Conservation (phyloP, 352 stramenopile genomes). For the Globisporangium irregulare region DNA sequence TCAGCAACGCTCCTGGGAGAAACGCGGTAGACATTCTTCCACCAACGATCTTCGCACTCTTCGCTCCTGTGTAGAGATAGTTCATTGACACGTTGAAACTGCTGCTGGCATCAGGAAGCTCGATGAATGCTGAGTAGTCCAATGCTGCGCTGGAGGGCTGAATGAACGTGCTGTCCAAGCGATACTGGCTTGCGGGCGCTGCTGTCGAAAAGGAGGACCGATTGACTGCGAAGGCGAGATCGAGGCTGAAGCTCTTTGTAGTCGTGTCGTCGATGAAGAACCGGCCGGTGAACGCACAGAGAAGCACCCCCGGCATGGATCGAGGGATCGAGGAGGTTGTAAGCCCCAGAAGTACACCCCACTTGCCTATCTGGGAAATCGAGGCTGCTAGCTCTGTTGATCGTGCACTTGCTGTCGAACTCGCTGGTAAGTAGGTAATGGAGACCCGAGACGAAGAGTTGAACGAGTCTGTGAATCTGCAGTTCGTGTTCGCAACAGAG, state of each 20-base stretch:
- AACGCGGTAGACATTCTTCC: slow-evolving; percentile 31
- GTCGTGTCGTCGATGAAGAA: slow-evolving; percentile 50
- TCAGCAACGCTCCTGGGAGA: slow-evolving; percentile 30
- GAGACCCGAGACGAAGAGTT: slow-evolving; percentile 49
- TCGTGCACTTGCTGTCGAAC: slow-evolving; percentile 16
- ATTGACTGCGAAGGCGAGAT: slow-evolving; percentile 38
- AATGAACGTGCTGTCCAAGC: slow-evolving; percentile 39
- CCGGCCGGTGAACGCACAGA: slow-evolving; percentile 46
- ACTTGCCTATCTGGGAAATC: slow-evolving; percentile 29
- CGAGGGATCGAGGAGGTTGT: slow-evolving; percentile 15
- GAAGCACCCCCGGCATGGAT: slow-evolving; percentile 30
- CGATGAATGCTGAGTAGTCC: slow-evolving; percentile 44
- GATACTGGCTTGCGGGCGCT: slow-evolving; percentile 24
- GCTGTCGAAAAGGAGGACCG: slow-evolving; percentile 5
- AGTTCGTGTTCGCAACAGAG: slow-evolving; percentile 31
- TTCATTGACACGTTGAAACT: slow-evolving; percentile 25
- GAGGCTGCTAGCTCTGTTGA: slow-evolving; percentile 27
- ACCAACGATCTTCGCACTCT: slow-evolving; percentile 46
- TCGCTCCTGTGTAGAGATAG: slow-evolving; percentile 39
- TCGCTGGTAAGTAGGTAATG: slow-evolving; percentile 37
- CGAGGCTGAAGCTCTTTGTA: slow-evolving; percentile 45
- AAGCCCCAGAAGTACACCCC: slow-evolving; percentile 32
- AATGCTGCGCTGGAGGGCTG: slow-evolving; percentile 41
- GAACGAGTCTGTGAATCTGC: slow-evolving; percentile 23
- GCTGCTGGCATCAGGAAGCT: slow-evolving; percentile 10